Evolutionary conservation across 805 yeast species (phyloP), one percentile per base, ranked within the genome.

Genomic region (Suhomyces kilbournensis): DNA sequence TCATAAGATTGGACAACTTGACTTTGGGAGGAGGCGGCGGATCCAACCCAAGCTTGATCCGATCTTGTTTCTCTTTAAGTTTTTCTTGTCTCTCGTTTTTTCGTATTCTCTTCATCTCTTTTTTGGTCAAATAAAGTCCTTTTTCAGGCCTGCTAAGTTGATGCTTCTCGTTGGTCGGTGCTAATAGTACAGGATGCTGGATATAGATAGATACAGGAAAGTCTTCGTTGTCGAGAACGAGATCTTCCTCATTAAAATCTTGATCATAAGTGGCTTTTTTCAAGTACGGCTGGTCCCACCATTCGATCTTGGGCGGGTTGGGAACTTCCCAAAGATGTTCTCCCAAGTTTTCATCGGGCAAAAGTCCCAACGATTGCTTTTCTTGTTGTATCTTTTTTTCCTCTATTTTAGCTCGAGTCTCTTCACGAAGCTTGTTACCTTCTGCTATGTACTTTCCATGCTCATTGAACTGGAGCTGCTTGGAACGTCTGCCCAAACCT

Each of bases 1-100:
- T 86, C 91, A 90, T 89, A 67, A 94, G 77, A 64, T 93, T 94
- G 43, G 86, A 82, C 44, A 90, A 73, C 61, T 87, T 89, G 23
- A 94, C 87, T 67, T 93, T 94, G 2, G 97, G 96, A 5, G 86
- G 86, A 0, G 97, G 97, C 4, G 96, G 86, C 0, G 96, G 87
- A 46, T 86, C 89, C 17, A 92, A 69, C 0, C 99, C 99, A 4
- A 89, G 71, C 52, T 84, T 80, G 22, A 92, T 85, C 45, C 87
- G 74, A 58, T 90, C 93, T 63, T 90, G 96, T 52, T 80, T 77
- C 45, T 86, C 94, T 60, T 85, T 84, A 55, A 83, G 82, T 54
- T 69, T 75, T 40, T 77, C 76, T 44, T 84, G 80, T 52, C 97
- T 76, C 46, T 81, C 85, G 53, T 86, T 86, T 54, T 85, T 79